A percentile compares a stretch with the other conserved stretches of the same genome.
Evolutionary conservation across 768 basidiomycete species (phyloP).

Genomic region (Hygrophorus pudorinus): DNA sequence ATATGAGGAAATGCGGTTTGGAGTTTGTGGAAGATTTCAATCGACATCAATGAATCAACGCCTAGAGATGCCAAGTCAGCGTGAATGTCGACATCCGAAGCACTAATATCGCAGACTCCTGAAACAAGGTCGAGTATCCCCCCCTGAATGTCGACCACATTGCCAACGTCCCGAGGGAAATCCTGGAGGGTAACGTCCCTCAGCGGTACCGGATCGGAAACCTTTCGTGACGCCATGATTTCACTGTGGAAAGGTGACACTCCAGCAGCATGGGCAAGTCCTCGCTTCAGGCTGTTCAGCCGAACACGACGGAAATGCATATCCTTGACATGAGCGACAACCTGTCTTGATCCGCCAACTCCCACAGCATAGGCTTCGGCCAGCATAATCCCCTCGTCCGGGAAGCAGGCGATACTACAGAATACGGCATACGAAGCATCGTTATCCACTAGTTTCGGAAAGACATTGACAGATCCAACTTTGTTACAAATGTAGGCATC

Average conservation of each 20-base stretch:
- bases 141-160: constrained; percentile 14
- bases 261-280: constrained; percentile 24
- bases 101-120: constrained; percentile 30
- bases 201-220: background rate
- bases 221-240: background rate
- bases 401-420: constrained; percentile 34
- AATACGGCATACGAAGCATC: constrained; percentile 39
- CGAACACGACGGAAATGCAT: constrained; percentile 52
- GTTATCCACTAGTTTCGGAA: constrained; percentile 32
- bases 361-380: constrained; percentile 44
- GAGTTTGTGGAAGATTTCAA: constrained; percentile 39
- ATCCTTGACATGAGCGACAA: constrained; percentile 48
- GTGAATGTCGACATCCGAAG: constrained; percentile 22
- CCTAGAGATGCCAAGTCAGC: constrained; percentile 44
- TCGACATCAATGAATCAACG: constrained; percentile 54
- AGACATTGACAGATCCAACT: constrained; percentile 36
- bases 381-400: constrained; percentile 34
- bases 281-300: constrained; percentile 36
- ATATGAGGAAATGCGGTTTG: constrained; percentile 23
- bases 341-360: constrained; percentile 20
- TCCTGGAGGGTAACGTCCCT: background rate
- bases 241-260: background rate
- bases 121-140: constrained; percentile 29
- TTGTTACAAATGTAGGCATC: constrained; percentile 58
- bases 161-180: background rate